Evolutionary conservation across 148 eudicot species (phyloP), one percentile per base, ranked within the genome.

Genomic region (Cornus kousa): DNA sequence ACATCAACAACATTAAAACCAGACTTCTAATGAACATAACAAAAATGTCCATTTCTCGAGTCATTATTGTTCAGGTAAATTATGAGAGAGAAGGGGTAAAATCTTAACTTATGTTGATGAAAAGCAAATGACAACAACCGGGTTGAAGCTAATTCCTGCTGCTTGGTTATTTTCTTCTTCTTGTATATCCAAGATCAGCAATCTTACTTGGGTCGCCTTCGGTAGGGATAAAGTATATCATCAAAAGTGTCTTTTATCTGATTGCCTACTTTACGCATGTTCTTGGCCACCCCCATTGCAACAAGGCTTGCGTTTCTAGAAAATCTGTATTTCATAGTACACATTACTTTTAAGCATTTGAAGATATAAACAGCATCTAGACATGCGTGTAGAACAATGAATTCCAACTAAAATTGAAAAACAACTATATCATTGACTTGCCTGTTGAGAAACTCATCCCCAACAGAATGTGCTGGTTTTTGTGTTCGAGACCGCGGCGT

Each of bases 281-380:
- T 93, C 88, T 92, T 93, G 28, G 85, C 94, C 67, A 95, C 98
- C 72, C 98, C 97, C 73, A 86, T 86, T 33, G 94, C 98, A 77
- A 95, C 97, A 68, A 95, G 78, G 59, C 81, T 83, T 43, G 97
- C 96, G 62, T 93, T 95, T 82, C 98, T 86, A 17, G 91, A 81
- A 77, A 91, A 95, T 78, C 98, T 95, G 95, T 83, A 43, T 43
- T 3, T 3, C 48, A 43, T 9, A 43, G 6, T 6, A 43, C 7
- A 35, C 4, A 35, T 35, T 28, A 28, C 28, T 28, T 28, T 35
- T 35, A 35, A 77, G 75, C 68, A 64, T 74, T 17, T 22, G 17
- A 0, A 12, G 17, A 12, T 57, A 57, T 5, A 57, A 28, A 28
- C 28, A n/a, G n/a, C n/a, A 28, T 20, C 23, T 10, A 5, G 24